Evolutionary conservation across 192 early-diverging fungal species (phyloP).

Genomic region (Geranomyces michiganensis): DNA sequence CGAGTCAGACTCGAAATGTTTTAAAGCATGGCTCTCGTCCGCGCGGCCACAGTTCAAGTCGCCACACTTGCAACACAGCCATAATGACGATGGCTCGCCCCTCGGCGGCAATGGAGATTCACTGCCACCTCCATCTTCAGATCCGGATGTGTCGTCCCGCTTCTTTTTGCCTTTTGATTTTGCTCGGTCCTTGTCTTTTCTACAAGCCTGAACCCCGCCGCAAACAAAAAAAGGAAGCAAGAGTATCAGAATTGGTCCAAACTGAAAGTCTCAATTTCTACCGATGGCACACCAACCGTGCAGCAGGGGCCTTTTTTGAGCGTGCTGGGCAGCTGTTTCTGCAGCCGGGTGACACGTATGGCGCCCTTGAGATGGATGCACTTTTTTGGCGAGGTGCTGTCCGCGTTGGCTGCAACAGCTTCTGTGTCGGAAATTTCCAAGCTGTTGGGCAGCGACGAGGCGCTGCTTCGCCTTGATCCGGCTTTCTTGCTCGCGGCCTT

Average conservation of each 20-base stretch:
- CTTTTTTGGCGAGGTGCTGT: conserved; percentile 5
- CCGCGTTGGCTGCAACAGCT: neutral
- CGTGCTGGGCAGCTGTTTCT: conserved; percentile 17
- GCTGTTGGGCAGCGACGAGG: conserved; percentile 5
- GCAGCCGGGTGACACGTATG: conserved; percentile 21
- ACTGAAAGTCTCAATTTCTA: neutral
- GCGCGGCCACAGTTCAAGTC: conserved; percentile 38
- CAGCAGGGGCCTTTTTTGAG: conserved; percentile 15
- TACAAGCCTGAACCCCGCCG: neutral
- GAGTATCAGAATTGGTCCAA: neutral
- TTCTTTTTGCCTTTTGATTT: conserved; percentile 1
- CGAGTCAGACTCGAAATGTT: conserved; percentile 27
- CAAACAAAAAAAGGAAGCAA: neutral
- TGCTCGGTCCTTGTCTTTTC: conserved; percentile 13
- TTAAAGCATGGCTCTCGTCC: conserved; percentile 39
- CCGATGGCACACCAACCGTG: neutral
- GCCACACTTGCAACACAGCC: conserved; percentile 48
- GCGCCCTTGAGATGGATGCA: conserved; percentile 26
- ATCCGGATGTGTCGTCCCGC: neutral
- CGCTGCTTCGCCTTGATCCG: neutral
- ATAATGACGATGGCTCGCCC: conserved; percentile 29
- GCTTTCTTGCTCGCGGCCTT: conserved; percentile 10
- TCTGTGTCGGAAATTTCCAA: neutral
- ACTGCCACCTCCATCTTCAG: neutral
- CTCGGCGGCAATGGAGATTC: neutral